Conservation (phyloP, 1,284 basidiomycete species). For the Ustilago hordei region DNA sequence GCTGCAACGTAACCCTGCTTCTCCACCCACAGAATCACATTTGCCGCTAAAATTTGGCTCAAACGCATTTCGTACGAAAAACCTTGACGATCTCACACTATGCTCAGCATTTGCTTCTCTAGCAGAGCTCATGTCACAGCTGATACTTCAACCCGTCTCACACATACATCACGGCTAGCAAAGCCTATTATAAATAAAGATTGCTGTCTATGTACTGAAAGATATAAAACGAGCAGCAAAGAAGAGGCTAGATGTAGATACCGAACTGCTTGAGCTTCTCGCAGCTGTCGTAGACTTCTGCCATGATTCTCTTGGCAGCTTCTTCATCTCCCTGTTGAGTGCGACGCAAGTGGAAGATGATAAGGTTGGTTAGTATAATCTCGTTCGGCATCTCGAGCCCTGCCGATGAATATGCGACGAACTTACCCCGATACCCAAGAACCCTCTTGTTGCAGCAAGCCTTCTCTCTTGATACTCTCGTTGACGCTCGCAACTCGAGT, state of each 20-base stretch:
- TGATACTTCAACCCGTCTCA: background rate
- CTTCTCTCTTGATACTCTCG: conserved; percentile 56
- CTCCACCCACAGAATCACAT: conserved; percentile 4
- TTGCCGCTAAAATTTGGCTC: background rate
- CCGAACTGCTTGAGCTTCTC: conserved; percentile 63
- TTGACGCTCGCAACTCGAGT: conserved; percentile 47
- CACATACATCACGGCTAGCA: background rate
- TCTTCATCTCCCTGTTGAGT: conserved; percentile 37
- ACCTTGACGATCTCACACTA: conserved; percentile 9
- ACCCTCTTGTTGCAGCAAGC: conserved; percentile 47
- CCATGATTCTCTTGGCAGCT: conserved; percentile 54
- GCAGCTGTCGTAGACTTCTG: conserved; percentile 63
- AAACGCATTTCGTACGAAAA: conserved; percentile 18
- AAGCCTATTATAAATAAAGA: background rate
- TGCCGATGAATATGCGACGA: background rate
- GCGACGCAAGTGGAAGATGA: background rate
- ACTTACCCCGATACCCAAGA: conserved; percentile 59
- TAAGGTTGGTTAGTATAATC: background rate
- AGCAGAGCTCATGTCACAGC: background rate
- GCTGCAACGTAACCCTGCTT: conserved; percentile 16
- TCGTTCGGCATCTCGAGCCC: background rate
- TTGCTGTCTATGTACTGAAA: conserved; percentile 1
- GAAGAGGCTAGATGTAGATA: conserved; percentile 37
- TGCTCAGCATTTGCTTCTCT: background rate
- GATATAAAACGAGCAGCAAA: background rate